phyloP scores from a whole-genome alignment of 345 rosid genomes.

The Rhodamnia rubescens region DNA sequence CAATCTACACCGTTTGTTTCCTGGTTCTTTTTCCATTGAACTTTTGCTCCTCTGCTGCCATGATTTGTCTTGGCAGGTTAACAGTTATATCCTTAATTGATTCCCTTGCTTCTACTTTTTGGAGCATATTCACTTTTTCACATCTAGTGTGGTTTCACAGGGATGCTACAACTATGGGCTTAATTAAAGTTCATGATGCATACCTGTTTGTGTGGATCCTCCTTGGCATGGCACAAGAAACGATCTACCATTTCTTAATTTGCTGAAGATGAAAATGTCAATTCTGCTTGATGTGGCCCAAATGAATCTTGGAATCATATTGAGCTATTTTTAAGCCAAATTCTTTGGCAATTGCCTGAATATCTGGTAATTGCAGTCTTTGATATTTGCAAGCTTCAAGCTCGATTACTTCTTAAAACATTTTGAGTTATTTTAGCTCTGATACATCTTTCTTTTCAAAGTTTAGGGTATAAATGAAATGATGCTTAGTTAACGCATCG shows the following conservation, averaged over 20 bases:
- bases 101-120: not conserved
- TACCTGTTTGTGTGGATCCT: conserved; percentile 93
- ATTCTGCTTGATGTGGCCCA: conserved; percentile 92
- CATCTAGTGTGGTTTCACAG: conserved; percentile 15
- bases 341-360: conserved; percentile 55
- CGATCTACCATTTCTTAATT: conserved; percentile 87
- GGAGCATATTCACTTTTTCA: not conserved
- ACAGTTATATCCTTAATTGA: not conserved
- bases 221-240: conserved; percentile 87
- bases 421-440: not conserved
- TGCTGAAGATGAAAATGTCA: conserved; percentile 98
- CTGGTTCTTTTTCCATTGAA: conserved; percentile 88
- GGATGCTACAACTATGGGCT: conserved; percentile 72
- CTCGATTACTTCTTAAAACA: not conserved
- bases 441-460: not conserved
- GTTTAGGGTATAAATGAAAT: not conserved
- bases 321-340: conserved; percentile 44
- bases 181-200: conserved; percentile 65
- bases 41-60: conserved; percentile 95
- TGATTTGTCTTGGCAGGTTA: conserved; percentile 86
- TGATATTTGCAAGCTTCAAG: not conserved
- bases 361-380: conserved; percentile 36
- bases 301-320: conserved; percentile 92
- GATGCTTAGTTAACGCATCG: not conserved
- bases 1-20: conserved; percentile 86